Conservation (phyloP, 352 stramenopile genomes). For the Thraustochytrium sp. region DNA sequence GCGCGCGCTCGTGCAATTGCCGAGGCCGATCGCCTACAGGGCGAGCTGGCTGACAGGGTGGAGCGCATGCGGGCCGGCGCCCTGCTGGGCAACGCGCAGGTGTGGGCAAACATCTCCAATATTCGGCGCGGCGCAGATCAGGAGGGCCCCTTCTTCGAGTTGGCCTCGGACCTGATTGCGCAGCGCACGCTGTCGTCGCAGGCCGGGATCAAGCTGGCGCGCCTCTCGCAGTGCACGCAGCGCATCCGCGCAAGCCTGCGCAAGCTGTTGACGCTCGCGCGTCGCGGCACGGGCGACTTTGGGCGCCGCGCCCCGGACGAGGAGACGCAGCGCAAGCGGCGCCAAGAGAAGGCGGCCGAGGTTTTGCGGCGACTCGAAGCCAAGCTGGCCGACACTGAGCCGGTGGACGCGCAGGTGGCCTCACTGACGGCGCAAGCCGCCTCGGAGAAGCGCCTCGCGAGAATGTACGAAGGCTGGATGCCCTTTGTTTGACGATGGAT, state of each 20-base stretch:
- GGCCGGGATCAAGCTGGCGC: not conserved
- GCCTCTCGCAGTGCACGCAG: not conserved
- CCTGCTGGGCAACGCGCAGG: not conserved
- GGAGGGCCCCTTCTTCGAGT: constrained; percentile 27
- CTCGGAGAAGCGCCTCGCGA: not conserved
- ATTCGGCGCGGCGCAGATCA: constrained; percentile 12
- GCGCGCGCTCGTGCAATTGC: not conserved
- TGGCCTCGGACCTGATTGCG: not conserved
- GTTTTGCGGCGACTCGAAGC: not conserved
- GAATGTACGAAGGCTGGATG: constrained; percentile 41
- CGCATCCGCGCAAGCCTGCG: not conserved
- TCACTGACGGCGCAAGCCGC: not conserved
- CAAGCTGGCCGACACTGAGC: not conserved
- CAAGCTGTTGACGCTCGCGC: not conserved
- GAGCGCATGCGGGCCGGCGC: not conserved
- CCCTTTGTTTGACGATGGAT: constrained; percentile 41
- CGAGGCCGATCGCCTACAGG: not conserved
- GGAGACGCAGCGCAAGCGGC: not conserved
- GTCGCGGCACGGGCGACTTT: not conserved
- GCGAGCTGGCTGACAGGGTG: not conserved
- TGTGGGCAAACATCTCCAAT: constrained; percentile 34
- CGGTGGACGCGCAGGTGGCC: not conserved
- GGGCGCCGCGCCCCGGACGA: not conserved
- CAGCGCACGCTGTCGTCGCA: not conserved
- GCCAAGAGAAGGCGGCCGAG: not conserved